phyloP scores from a whole-genome alignment of 73 alveolate genomes.

The Uronychia setigera region DNA sequence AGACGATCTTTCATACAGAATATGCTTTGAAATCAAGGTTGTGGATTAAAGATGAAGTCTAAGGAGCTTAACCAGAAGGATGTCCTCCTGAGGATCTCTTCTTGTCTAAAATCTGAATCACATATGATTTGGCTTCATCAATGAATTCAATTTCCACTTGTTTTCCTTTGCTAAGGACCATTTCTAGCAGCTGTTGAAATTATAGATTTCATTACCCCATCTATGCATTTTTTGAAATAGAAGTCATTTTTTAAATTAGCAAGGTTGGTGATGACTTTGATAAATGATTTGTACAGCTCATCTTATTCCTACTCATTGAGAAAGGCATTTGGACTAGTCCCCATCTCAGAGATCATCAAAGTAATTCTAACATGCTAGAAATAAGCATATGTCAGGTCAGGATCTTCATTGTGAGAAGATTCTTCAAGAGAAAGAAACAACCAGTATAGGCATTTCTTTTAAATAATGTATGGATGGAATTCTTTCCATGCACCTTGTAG shows the following conservation, averaged over 20 bases:
- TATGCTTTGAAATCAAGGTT: too few relatives aligned
- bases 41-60: not conserved
- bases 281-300: not conserved
- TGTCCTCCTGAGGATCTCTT: not conserved
- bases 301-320: not conserved
- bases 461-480: not conserved
- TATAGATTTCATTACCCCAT: not conserved
- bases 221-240: not conserved
- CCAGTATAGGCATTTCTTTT: not conserved
- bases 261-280: not conserved
- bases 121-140: not conserved
- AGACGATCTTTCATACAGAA: too few relatives aligned
- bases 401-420: not conserved
- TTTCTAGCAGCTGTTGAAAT: not conserved
- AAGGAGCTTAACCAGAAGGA: not conserved
- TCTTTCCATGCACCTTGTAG: not conserved
- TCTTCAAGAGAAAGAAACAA: not conserved
- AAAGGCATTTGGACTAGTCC: not conserved
- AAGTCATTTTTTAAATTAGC: not conserved
- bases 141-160: not conserved
- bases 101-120: not conserved
- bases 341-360: not conserved
- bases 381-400: not conserved
- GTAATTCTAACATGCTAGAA: not conserved
- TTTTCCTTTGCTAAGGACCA: not conserved